Percentiles rank a stretch among this genome's conserved stretches.
Conservation (phyloP, 139 green algal species). For the Trebouxia sp. region DNA sequence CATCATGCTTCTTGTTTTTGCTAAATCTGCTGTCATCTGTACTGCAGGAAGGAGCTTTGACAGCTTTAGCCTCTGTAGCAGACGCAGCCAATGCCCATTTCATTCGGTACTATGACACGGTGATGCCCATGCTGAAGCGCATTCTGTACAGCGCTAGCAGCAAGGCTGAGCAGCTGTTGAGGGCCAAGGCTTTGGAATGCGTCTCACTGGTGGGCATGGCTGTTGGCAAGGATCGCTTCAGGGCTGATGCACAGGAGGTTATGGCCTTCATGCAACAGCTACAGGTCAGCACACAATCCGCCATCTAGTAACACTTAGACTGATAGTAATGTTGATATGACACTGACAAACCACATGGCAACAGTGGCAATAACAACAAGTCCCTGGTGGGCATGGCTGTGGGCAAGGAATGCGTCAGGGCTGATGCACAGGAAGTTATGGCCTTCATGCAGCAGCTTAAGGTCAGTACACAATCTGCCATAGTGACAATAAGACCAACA, state of each 20-base stretch:
- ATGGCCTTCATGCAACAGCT: slow-evolving; percentile 89
- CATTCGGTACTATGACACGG: slow-evolving; percentile 70
- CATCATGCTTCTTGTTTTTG: not conserved
- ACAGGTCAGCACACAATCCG: slow-evolving; percentile 39
- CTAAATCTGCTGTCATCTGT: slow-evolving; percentile 1
- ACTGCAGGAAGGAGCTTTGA: slow-evolving; percentile 92
- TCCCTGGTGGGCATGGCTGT: slow-evolving; percentile 97
- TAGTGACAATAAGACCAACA: not conserved
- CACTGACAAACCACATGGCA: no score
- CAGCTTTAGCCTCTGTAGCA: slow-evolving; percentile 90
- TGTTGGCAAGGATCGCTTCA: slow-evolving; percentile 92
- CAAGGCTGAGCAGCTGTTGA: slow-evolving; percentile 78
- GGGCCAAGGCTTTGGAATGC: slow-evolving; percentile 96
- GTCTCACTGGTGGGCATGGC: slow-evolving; percentile 96
- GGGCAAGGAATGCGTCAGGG: slow-evolving; percentile 87
- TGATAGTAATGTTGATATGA: no score
- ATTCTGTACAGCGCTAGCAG: slow-evolving; percentile 77
- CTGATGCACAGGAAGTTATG: slow-evolving; percentile 89
- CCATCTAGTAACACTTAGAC: slow-evolving; percentile 16
- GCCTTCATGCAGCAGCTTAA: slow-evolving; percentile 83
- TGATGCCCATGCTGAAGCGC: slow-evolving; percentile 90
- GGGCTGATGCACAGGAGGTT: slow-evolving; percentile 79
- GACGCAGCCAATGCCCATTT: slow-evolving; percentile 89
- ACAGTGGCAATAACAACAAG: no score
- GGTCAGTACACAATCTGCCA: not conserved